Conservation (phyloP, 768 basidiomycete species). For the Erythrobasidium yunnanense region DNA sequence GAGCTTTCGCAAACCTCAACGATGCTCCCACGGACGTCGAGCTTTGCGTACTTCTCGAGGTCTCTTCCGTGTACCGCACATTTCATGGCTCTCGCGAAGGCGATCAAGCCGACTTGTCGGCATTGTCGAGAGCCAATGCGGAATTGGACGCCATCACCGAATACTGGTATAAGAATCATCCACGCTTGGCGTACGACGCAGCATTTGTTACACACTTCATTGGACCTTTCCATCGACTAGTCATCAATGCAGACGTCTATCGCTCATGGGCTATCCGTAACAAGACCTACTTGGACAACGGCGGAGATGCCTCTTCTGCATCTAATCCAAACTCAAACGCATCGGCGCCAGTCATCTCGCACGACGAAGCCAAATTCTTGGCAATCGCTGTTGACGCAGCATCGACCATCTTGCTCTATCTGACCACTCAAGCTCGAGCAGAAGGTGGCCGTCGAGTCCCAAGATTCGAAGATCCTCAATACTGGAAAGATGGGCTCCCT, state of each 20-base stretch:
- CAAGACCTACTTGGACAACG: neutral
- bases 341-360: neutral
- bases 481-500: slow-evolving; percentile 22
- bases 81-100: slow-evolving; percentile 23
- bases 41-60: slow-evolving; percentile 9
- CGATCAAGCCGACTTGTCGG: neutral
- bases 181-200: slow-evolving; percentile 13
- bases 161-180: slow-evolving; percentile 16
- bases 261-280: slow-evolving; percentile 24
- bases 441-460: slow-evolving; percentile 3
- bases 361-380: slow-evolving; percentile 20
- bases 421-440: slow-evolving; percentile 4
- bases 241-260: slow-evolving; percentile 24
- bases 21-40: slow-evolving; percentile 22
- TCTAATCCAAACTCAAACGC: too few relatives aligned
- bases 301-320: too few relatives aligned
- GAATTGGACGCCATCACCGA: slow-evolving; percentile 14
- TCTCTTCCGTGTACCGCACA: slow-evolving; percentile 14
- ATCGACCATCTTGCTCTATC: slow-evolving; percentile 3
- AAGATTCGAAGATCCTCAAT: slow-evolving; percentile 19
- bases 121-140: neutral
- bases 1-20: slow-evolving; percentile 5
- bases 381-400: slow-evolving; percentile 17
- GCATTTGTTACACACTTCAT: slow-evolving; percentile 23
- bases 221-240: slow-evolving; percentile 18